Percentiles rank a stretch among this genome's conserved stretches.
Conservation (phyloP, 345 rosid genomes). For the Lumnitzera littorea region DNA sequence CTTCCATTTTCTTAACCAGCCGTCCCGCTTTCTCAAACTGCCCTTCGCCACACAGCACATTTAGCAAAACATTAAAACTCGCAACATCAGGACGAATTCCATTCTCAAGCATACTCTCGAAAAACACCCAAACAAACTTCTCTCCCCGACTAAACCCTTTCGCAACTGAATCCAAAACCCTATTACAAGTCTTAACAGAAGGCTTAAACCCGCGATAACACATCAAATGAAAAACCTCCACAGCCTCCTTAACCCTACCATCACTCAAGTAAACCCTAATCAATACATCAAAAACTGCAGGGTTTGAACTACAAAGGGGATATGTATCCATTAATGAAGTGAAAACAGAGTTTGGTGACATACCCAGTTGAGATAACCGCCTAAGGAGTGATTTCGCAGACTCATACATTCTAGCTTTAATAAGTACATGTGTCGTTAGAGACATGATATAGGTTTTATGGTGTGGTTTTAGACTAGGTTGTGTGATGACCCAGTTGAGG, state of each 20-base stretch:
- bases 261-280: constrained; percentile 57
- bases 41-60: constrained; percentile 60
- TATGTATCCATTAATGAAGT: constrained; percentile 60
- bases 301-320: constrained; percentile 78
- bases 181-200: constrained; percentile 62
- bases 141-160: constrained; percentile 23
- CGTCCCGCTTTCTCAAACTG: constrained; percentile 53
- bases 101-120: constrained; percentile 60
- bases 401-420: constrained; percentile 77
- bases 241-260: constrained; percentile 51
- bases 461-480: constrained; percentile 55
- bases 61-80: constrained; percentile 81
- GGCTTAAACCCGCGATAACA: constrained; percentile 58
- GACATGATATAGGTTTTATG: constrained; percentile 54
- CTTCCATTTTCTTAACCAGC: constrained; percentile 77
- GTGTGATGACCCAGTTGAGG: constrained; percentile 61
- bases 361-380: constrained; percentile 39
- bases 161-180: constrained; percentile 48
- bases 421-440: constrained; percentile 60
- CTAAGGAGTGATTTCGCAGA: constrained; percentile 52
- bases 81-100: constrained; percentile 69
- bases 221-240: constrained; percentile 58
- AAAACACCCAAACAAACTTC: constrained; percentile 58
- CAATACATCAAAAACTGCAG: constrained; percentile 76
- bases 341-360: constrained; percentile 47